Evolutionary conservation across 805 yeast species (phyloP).

Genomic region (Brettanomyces custersianus): DNA sequence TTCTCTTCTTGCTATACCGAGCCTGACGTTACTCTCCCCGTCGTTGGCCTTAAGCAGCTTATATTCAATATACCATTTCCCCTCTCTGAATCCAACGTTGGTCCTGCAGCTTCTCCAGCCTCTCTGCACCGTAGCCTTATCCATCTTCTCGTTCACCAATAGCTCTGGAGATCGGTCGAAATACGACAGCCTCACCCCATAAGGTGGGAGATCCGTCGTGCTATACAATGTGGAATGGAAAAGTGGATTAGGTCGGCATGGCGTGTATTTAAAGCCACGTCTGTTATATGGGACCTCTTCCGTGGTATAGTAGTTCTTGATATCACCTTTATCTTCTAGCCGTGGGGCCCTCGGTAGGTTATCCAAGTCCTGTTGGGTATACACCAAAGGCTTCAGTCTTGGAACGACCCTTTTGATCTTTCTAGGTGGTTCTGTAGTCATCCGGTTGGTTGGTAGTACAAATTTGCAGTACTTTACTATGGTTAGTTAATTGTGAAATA

Average conservation of each 20-base stretch:
- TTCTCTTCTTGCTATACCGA: conserved; percentile 80
- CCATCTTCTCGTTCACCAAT: conserved; percentile 28
- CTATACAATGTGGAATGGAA: conserved; percentile 53
- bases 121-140: conserved; percentile 43
- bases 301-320: conserved; percentile 28
- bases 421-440: not conserved
- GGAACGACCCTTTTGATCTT: conserved; percentile 15
- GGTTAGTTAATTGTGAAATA: not conserved
- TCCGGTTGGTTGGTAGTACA: not conserved
- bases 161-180: conserved; percentile 66
- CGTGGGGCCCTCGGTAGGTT: conserved; percentile 14
- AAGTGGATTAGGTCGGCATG: conserved; percentile 63
- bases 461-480: not conserved
- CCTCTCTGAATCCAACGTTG: conserved; percentile 69
- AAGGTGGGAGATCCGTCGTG: conserved; percentile 70
- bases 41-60: conserved; percentile 31
- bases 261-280: conserved; percentile 71
- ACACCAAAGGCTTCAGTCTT: conserved; percentile 27
- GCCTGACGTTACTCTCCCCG: conserved; percentile 44
- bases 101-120: conserved; percentile 82
- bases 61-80: conserved; percentile 73
- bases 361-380: conserved; percentile 21
- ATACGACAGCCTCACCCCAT: conserved; percentile 42
- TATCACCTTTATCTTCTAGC: conserved; percentile 6
- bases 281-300: conserved; percentile 81